Evolutionary conservation across 768 basidiomycete species (phyloP).

Genomic region (Inosperma sp.): DNA sequence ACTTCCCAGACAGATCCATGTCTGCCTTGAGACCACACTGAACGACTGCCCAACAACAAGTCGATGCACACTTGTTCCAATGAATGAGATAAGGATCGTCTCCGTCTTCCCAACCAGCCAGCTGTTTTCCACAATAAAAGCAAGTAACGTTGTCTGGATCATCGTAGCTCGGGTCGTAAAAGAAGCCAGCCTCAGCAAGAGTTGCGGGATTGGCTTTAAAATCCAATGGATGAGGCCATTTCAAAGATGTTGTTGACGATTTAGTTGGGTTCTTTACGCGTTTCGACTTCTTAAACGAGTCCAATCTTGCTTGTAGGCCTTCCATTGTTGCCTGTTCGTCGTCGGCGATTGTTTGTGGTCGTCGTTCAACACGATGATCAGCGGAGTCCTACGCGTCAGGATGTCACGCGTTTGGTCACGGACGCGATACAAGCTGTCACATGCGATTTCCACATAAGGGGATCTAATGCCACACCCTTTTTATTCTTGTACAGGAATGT

Average conservation of each 20-base stretch:
- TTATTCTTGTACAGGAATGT: slow-evolving; percentile 6
- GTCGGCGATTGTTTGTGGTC: slow-evolving; percentile 6
- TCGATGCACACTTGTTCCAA: slow-evolving; percentile 55
- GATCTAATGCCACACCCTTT: not conserved
- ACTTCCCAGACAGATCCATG: slow-evolving; percentile 55
- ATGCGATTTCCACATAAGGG: not conserved
- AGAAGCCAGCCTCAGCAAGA: slow-evolving; percentile 89
- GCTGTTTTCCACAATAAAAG: slow-evolving; percentile 76
- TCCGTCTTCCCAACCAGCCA: slow-evolving; percentile 78
- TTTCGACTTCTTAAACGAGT: slow-evolving; percentile 63
- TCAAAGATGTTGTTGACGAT: slow-evolving; percentile 45
- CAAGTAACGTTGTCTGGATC: slow-evolving; percentile 77
- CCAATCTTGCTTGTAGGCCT: slow-evolving; percentile 51
- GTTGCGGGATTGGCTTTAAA: slow-evolving; percentile 67
- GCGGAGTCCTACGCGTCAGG: slow-evolving; percentile 24
- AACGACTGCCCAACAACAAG: slow-evolving; percentile 77
- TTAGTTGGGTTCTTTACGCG: slow-evolving; percentile 55
- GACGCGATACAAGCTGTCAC: too few species aligned
- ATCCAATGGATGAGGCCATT: slow-evolving; percentile 71
- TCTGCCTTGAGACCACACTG: slow-evolving; percentile 66
- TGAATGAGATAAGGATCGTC: slow-evolving; percentile 90
- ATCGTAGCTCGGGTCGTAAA: slow-evolving; percentile 63
- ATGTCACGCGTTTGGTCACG: slow-evolving; percentile 33
- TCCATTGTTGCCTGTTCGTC: slow-evolving; percentile 40
- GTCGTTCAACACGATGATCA: slow-evolving; percentile 14